Percentiles rank a stretch among this genome's conserved stretches.
Conservation (phyloP, 2,329 filamentous ascomycete species). For the Penicillium sp. region DNA sequence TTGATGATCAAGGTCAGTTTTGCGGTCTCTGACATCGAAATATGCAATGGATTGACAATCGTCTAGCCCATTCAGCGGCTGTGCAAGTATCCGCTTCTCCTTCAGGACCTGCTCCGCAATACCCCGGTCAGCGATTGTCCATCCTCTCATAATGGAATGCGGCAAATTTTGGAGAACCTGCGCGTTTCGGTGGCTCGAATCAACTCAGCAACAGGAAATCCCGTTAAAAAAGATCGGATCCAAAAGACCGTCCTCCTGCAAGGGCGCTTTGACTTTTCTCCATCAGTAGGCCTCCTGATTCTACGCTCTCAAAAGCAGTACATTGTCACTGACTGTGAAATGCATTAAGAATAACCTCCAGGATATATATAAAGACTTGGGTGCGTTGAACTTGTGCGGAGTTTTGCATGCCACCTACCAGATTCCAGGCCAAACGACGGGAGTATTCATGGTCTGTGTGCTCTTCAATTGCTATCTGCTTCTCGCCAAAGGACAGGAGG, state of each 20-base stretch:
- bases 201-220: constrained; percentile 81
- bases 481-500: constrained; percentile 67
- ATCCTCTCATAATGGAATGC: constrained; percentile 76
- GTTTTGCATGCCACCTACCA: constrained; percentile 83
- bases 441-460: constrained; percentile 80
- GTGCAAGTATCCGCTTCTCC: constrained; percentile 86
- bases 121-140: constrained; percentile 86
- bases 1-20: constrained; percentile 80
- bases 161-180: constrained; percentile 70
- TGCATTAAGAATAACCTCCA: constrained; percentile 29
- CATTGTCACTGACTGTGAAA: neutral
- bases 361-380: constrained; percentile 74
- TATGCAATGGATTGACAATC: constrained; percentile 16
- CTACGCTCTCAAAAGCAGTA: neutral
- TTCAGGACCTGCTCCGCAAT: constrained; percentile 77
- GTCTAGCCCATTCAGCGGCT: constrained; percentile 86
- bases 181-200: constrained; percentile 76
- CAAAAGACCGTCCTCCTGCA: constrained; percentile 85
- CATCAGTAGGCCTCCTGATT: constrained; percentile 58
- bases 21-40: constrained; percentile 2
- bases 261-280: constrained; percentile 73
- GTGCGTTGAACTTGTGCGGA: constrained; percentile 79
- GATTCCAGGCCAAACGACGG: constrained; percentile 65
- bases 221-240: constrained; percentile 67
- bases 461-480: constrained; percentile 81